A percentile compares a stretch with the other conserved stretches of the same genome.
These are phyloP conservation scores for Ajuga chamaepitys DNA, from an alignment of 257 asterid genomes.

Conservation along the genomic window DNA sequence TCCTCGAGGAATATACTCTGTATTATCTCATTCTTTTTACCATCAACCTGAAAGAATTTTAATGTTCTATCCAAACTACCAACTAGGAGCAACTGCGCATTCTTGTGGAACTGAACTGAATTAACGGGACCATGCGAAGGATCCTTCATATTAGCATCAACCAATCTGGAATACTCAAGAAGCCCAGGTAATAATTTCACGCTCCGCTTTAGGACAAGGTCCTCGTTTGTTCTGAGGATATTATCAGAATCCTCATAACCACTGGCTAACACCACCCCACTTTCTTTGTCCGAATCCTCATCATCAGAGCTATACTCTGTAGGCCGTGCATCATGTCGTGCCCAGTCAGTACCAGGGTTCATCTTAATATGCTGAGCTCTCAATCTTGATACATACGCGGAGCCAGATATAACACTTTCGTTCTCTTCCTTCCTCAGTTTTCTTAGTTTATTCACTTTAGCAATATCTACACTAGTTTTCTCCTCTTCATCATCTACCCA, in stretches of 20 bases:
- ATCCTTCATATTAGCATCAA: constrained; percentile 67
- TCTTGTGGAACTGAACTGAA: constrained; percentile 86
- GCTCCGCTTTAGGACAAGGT: constrained; percentile 52
- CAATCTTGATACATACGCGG: constrained; percentile 59
- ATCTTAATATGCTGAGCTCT: constrained; percentile 86
- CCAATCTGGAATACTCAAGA: constrained; percentile 71
- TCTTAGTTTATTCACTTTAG: constrained; percentile 65
- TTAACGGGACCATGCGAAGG: constrained; percentile 55
- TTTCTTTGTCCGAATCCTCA: constrained; percentile 54
- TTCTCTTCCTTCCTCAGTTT: constrained; percentile 76
- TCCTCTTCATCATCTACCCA: constrained; percentile 94
- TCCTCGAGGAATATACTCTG: constrained; percentile 81
- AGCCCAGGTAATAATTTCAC: constrained; percentile 56
- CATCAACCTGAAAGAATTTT: constrained; percentile 83
- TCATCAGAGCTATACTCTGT: constrained; percentile 46
- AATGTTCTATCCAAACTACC: constrained; percentile 77
- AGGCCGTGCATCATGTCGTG: constrained; percentile 35
- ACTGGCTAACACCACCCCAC: constrained; percentile 25
- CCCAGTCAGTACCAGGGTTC: constrained; percentile 92
- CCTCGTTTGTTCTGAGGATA: constrained; percentile 63
- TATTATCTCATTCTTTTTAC: constrained; percentile 66
- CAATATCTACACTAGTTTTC: constrained; percentile 50
- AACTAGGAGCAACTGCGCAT: constrained; percentile 77
- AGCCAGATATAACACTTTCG: constrained; percentile 63
- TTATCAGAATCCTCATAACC: constrained; percentile 31